Percentiles rank a stretch among this genome's conserved stretches.
Conservation (phyloP, 306 rosid genomes). For the Myrica gale region DNA sequence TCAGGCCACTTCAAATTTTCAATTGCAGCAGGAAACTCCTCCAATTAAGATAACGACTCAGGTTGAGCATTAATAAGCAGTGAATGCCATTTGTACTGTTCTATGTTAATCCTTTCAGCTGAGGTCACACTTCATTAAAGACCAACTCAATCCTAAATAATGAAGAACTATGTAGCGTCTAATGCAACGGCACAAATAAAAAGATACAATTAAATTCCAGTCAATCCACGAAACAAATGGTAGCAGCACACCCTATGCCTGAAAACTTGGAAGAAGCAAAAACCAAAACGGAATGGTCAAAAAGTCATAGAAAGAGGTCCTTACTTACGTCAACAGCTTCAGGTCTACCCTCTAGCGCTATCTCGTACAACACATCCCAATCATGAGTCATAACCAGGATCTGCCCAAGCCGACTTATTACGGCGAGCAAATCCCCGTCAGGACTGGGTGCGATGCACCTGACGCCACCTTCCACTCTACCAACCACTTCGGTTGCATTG, state of each 20-base stretch:
- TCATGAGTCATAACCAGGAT: constrained; percentile 81
- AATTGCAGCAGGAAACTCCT: neutral
- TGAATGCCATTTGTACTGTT: neutral
- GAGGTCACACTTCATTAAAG: neutral
- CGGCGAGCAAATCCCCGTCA: constrained; percentile 76
- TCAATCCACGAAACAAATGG: neutral
- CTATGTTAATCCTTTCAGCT: neutral
- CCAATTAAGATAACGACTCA: neutral
- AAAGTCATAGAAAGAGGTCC: constrained; percentile 39
- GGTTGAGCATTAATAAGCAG: neutral
- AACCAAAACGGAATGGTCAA: neutral
- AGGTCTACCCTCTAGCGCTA: constrained; percentile 45
- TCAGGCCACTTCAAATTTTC: no score
- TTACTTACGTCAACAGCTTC: constrained; percentile 69
- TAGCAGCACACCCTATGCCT: neutral
- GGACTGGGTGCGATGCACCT: constrained; percentile 80
- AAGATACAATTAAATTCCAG: no score
- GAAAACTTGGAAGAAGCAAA: neutral
- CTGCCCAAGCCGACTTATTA: constrained; percentile 60
- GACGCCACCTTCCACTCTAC: constrained; percentile 80
- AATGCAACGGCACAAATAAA: no score
- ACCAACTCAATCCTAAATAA: neutral
- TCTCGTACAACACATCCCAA: constrained; percentile 88
- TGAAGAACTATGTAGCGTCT: no score
- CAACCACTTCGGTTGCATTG: constrained; percentile 59